Base-by-base conservation (phyloP, 2,329 filamentous ascomycete genomes). In the Penicillium sp. region DNA sequence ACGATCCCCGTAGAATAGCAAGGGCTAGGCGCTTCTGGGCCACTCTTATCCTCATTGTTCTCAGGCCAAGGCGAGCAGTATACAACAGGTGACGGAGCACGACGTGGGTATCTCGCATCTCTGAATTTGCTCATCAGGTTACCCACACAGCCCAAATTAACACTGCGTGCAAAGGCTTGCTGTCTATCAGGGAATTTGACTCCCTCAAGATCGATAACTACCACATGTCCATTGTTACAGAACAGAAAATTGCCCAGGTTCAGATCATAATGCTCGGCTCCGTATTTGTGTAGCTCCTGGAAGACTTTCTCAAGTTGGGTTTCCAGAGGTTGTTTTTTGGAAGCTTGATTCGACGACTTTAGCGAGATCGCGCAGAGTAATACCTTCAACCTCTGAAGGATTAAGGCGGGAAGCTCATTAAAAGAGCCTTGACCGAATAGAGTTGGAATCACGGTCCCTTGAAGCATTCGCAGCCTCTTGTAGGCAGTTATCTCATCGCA, bases 211-310 rank as follows among this genome's bases (percentile, higher is more conserved):
- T 54, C 51, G 24, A 54, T 30, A 43, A 54, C 44, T 7, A 35
- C 25, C 33, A 48, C 40, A 39, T 53, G 28, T 16, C 47, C 48
- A 20, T 51, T 41, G 18, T 50, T 27, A 25, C 40, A 44, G 22
- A 54, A 36, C 18, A 54, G 20, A 28, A 54, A 54, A 31, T 54
- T 54, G 18, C 39, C 52, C 20, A 48, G 35, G n/a, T 43, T 46
- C 35, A 27, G 47, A 20, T 54, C 51, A 31, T 39, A 54, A 31
- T 54, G 38, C 25, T 46, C 41, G 27, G 47, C 47, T 35, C 48
- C 44, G 38, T 41, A 24, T 7, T 28, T 40, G 22, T 38, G 44
- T 10, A 54, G 41, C 16, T 41, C 18, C 18, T 27, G 13, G 22
- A 53, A 40, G 31, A 14, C 50, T 25, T 40, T 35, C 33, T 44